Evolutionary conservation across 2,329 filamentous ascomycete genomes (phyloP).

Genomic region (Colletotrichum liriopes): DNA sequence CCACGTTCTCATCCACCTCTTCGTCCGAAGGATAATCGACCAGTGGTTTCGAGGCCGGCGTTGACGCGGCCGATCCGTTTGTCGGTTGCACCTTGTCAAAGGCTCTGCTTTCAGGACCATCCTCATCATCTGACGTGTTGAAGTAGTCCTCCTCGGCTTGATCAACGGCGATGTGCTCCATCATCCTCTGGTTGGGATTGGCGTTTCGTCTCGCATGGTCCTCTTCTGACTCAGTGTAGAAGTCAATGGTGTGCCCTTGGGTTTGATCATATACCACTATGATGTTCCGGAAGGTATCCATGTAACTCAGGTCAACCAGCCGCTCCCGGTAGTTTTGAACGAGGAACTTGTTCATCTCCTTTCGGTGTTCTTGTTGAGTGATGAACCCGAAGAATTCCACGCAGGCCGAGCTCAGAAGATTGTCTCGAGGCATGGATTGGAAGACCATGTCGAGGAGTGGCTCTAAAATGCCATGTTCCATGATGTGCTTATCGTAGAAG

Average conservation of each 20-base stretch:
- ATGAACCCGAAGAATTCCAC: slow-evolving; percentile 95
- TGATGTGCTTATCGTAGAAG: slow-evolving; percentile 90
- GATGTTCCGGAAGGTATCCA: slow-evolving; percentile 86
- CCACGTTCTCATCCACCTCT: slow-evolving; percentile 74
- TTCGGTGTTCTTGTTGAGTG: slow-evolving; percentile 81
- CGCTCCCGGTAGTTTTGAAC: slow-evolving; percentile 88
- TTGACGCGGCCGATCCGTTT: slow-evolving; percentile 71
- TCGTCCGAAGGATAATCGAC: slow-evolving; percentile 97
- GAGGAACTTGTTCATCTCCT: slow-evolving; percentile 85
- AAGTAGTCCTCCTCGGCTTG: slow-evolving; percentile 94
- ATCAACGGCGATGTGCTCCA: slow-evolving; percentile 83
- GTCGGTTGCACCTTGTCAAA: slow-evolving; percentile 56
- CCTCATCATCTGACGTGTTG: slow-evolving; percentile 82
- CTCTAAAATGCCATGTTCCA: slow-evolving; percentile 84
- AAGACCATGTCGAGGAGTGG: slow-evolving; percentile 88
- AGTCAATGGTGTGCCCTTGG: slow-evolving; percentile 78
- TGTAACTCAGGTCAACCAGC: slow-evolving; percentile 82
- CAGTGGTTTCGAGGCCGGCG: slow-evolving; percentile 77
- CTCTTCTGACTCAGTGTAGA: slow-evolving; percentile 81
- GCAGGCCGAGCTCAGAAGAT: slow-evolving; percentile 92
- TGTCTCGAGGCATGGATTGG: slow-evolving; percentile 91
- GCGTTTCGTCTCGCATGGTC: slow-evolving; percentile 63
- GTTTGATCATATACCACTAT: slow-evolving; percentile 85
- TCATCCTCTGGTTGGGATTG: slow-evolving; percentile 68
- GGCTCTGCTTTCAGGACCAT: slow-evolving; percentile 52